A percentile compares a stretch with the other conserved stretches of the same genome.
These are phyloP conservation scores for Inga oerstediana DNA, from an alignment of 306 rosid genomes.

Conservation along the genomic window DNA sequence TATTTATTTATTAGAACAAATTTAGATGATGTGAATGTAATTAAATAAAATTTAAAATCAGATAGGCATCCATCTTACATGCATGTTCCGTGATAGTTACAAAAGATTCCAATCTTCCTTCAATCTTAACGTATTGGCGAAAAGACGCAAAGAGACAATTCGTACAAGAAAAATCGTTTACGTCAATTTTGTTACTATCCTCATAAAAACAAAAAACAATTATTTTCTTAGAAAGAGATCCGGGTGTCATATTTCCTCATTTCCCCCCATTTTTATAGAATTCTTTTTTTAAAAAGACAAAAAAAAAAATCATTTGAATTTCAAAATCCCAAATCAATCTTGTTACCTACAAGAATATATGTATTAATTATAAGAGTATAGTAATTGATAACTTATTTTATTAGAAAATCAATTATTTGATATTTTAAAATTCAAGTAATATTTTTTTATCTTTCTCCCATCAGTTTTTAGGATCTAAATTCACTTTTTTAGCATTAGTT, in stretches of 20 bases:
- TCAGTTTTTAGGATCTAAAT: too few relatives aligned
- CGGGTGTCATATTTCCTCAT: neutral
- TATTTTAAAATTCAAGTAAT: too few relatives aligned
- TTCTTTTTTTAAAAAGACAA: too few relatives aligned
- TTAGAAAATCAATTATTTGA: too few relatives aligned
- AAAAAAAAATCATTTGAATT: too few relatives aligned
- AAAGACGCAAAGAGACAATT: neutral
- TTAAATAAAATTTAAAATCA: neutral
- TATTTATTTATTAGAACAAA: neutral
- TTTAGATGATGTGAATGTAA: neutral
- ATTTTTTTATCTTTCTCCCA: too few relatives aligned
- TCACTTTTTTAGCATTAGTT: too few relatives aligned
- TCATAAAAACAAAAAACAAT: neutral
- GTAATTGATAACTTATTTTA: too few relatives aligned
- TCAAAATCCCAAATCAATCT: too few relatives aligned
- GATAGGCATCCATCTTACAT: neutral
- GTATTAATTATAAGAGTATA: too few relatives aligned
- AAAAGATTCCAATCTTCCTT: neutral
- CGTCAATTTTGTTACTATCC: neutral
- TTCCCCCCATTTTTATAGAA: too few relatives aligned
- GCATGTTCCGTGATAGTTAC: neutral
- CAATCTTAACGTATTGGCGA: neutral
- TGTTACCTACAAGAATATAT: too few relatives aligned
- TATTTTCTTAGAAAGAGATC: neutral
- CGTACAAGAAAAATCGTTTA: neutral